Conservation (phyloP, 768 basidiomycete species). For the Saitozyma sp. region DNA sequence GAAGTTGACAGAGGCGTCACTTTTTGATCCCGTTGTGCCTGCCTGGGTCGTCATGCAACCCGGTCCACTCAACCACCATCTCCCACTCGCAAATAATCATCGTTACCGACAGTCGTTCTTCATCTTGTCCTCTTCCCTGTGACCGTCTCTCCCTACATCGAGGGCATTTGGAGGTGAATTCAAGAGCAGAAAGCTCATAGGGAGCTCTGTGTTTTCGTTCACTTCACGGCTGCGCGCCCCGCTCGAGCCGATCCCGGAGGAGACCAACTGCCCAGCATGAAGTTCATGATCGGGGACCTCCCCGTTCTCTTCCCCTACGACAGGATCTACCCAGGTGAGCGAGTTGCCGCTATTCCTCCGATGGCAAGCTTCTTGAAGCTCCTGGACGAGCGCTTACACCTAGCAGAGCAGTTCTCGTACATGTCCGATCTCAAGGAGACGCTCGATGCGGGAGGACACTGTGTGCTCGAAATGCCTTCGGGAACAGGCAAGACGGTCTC, state of each 20-base stretch:
- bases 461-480: conserved; percentile 99
- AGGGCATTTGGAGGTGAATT: conserved; percentile 1
- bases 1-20: too few species aligned
- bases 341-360: neutral
- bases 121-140: neutral
- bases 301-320: conserved; percentile 53
- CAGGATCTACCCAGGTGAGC: conserved; percentile 81
- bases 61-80: too few species aligned
- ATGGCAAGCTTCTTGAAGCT: neutral
- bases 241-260: neutral
- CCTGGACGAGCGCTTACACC: conserved; percentile 13
- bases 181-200: neutral
- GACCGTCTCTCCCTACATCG: conserved; percentile 2
- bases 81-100: neutral
- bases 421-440: conserved; percentile 98
- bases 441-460: conserved; percentile 93
- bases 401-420: conserved; percentile 92
- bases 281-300: conserved; percentile 46
- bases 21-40: too few species aligned
- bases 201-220: neutral
- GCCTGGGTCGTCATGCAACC: too few species aligned
- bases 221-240: neutral
- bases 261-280: conserved; percentile 18
- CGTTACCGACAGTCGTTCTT: neutral
- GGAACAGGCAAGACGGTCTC: conserved; percentile 99